These are phyloP conservation scores for Pyrenula aspistea DNA, from an alignment of 495 filamentous ascomycete species.

Conservation along the genomic window DNA sequence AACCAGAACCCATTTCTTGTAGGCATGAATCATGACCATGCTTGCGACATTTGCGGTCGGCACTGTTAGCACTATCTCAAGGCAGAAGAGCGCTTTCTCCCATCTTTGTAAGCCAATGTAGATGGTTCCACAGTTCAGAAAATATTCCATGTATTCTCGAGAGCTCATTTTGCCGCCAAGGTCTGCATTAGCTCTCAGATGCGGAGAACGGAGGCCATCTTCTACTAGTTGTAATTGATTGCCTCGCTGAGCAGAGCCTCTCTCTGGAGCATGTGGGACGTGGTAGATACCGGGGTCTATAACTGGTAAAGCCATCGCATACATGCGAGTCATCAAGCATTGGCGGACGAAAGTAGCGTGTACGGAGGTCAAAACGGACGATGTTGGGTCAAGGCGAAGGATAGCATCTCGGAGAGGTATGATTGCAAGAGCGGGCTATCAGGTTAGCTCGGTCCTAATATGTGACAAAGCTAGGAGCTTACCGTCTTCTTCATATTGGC, in stretches of 20 bases:
- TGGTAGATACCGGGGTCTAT: conserved; percentile 57
- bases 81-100: conserved; percentile 55
- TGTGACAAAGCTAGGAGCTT: conserved; percentile 14
- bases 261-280: conserved; percentile 38
- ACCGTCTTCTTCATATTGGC: conserved; percentile 31
- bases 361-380: conserved; percentile 53
- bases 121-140: conserved; percentile 63
- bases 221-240: conserved; percentile 16
- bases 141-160: conserved; percentile 61
- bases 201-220: conserved; percentile 24
- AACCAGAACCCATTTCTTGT: conserved; percentile 88
- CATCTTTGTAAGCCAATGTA: conserved; percentile 65
- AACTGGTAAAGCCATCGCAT: conserved; percentile 45
- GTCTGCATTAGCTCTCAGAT: conserved; percentile 43
- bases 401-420: conserved; percentile 51
- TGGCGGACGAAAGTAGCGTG: conserved; percentile 51
- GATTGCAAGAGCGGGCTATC: conserved; percentile 47
- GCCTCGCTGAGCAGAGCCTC: conserved; percentile 9
- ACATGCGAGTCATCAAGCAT: conserved; percentile 44
- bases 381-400: conserved; percentile 59
- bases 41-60: conserved; percentile 49
- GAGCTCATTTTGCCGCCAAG: conserved; percentile 45
- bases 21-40: conserved; percentile 76
- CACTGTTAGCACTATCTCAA: conserved; percentile 55
- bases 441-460: background rate